Evolutionary conservation across 768 basidiomycete species (phyloP), one percentile per base, ranked within the genome.

Genomic region (Hysterangium stoloniferum): DNA sequence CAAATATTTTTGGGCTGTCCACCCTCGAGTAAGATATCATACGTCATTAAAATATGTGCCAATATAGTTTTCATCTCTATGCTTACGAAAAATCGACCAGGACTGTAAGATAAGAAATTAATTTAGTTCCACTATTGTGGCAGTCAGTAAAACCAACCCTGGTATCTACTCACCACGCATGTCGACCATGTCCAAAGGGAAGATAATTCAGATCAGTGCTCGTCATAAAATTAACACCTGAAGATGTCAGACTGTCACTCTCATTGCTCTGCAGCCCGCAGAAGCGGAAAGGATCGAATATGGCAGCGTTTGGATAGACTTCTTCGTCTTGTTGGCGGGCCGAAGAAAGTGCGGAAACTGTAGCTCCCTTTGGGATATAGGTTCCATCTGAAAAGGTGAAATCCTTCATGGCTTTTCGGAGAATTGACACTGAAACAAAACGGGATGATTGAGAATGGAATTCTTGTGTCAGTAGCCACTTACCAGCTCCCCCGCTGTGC

Each of bases 401-500:
- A 31, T 46, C 45, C 2, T 48, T 27, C 17, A 56, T 17, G 7
- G 53, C 37, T 35, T 40, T 54, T 12, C 54, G 32, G 5, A 25
- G 19, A 17, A 48, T 48, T n/a, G 52, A n/a, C 27, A 38, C 52
- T 53, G 35, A 22, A 45, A 44, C 5, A 3, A 17, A 44, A 37
- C 19, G 34, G 12, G 35, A 19, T 2, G 11, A 33, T 2, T 47
- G 6, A 15, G n/a, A 20, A 31, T 3, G 24, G 13, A 25, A 27
- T 13, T 41, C 22, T 19, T 11, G 24, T 33, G 6, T n/a, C n/a
- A n/a, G 32, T 27, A 41, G 31, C 8, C 9, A 57, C 64, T 25
- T 37, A 65, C 66, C 27, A 8, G 51, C 36, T 27, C 53, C 60
- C 12, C 64, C 15, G 6, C 58, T 57, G 40, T 60, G 56, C 7